Evolutionary conservation across 148 eudicot genomes (phyloP), one percentile per base, ranked within the genome.

Genomic region (Diospyros lotus): DNA sequence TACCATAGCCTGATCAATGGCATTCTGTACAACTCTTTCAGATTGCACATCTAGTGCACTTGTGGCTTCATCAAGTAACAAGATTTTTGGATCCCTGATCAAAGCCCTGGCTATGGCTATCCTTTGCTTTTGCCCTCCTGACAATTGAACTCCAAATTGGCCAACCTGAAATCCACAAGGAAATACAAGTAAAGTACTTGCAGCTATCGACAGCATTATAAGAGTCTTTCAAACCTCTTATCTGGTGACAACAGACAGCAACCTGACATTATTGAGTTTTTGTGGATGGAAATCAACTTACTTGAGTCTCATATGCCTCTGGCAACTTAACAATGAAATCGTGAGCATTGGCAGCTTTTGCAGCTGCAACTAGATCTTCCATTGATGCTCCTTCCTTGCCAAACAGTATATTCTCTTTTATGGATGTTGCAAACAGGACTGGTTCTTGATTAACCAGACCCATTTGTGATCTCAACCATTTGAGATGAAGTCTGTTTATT

Each of bases 401-500:
- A 17, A 86, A 81, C 2, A 86, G 62, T 67, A 86, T 86, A 62
- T 86, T 86, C 58, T 86, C 89, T 68, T 77, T 77, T 43, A 86
- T 86, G 28, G 89, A 62, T 46, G 89, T 86, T n/a, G 89, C 86
- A 73, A 86, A 86, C 15, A 86, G 87, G 50, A 83, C 74, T 65
- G 89, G 89, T 70, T 86, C 89, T 81, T 86, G 89, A 77, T 83
- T 86, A 67, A 86, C 89, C 81, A 86, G 54, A 8, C 89, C 89
- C 83, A 83, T 83, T 67, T 86, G 89, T 11, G 89, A 83, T 71
- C 89, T 86, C 52, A 86, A 63, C 89, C 89, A 86, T 71, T 83
- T 86, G 45, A 86, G 82, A 77, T 86, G 87, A 4, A 86, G 80
- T 76, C 51, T 81, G 65, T 81, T 83, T 58, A 81, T 83, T 71